phyloP scores from a whole-genome alignment of 2,329 filamentous ascomycete species.

The Aureobasidium leucospermi region DNA sequence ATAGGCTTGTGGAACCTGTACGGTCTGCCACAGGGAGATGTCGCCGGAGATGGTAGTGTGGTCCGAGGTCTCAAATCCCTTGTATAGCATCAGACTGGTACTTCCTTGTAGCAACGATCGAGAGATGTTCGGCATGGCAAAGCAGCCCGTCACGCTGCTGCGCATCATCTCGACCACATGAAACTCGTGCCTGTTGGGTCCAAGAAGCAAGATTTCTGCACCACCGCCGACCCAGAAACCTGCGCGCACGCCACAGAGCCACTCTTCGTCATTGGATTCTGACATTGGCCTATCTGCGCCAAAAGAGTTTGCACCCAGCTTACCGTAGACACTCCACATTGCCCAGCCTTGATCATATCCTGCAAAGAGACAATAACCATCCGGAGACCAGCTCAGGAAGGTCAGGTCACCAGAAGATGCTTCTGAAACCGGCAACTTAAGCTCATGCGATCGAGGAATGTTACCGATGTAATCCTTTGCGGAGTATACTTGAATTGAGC shows the following conservation, averaged over 20 bases:
- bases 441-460: constrained; percentile 75
- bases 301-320: constrained; percentile 79
- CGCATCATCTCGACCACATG: constrained; percentile 72
- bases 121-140: constrained; percentile 83
- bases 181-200: constrained; percentile 22
- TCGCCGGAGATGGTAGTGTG: constrained; percentile 88
- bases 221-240: constrained; percentile 84
- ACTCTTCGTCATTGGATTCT: constrained; percentile 65
- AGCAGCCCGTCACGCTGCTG: constrained; percentile 87
- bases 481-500: constrained; percentile 79
- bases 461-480: constrained; percentile 91
- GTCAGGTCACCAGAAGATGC: constrained; percentile 63
- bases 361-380: constrained; percentile 92
- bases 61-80: constrained; percentile 85
- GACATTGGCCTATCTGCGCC: constrained; percentile 58
- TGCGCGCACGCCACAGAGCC: constrained; percentile 71
- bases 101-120: constrained; percentile 84
- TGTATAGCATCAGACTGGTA: constrained; percentile 82
- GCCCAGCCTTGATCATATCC: constrained; percentile 92
- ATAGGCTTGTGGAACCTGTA: constrained; percentile 77
- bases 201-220: constrained; percentile 72
- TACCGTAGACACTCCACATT: constrained; percentile 96
- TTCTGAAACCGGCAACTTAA: constrained; percentile 61
- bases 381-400: constrained; percentile 78
- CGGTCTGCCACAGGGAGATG: constrained; percentile 88